These are phyloP conservation scores for Ascoidea tarda DNA, from an alignment of 805 yeast genomes.

Conservation along the genomic window DNA sequence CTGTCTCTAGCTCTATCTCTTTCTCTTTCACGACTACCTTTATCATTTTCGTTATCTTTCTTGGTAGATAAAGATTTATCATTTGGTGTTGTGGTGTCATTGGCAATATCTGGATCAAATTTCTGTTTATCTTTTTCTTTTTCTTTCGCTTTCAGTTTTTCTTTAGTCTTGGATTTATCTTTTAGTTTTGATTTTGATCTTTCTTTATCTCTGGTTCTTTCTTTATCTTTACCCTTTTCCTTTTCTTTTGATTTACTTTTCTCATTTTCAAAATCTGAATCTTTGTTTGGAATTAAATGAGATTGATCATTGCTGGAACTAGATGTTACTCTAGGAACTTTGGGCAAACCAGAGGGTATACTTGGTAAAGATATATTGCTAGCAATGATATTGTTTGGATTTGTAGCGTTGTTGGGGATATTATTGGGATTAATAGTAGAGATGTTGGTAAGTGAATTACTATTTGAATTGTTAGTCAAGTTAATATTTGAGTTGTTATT, in stretches of 20 bases:
- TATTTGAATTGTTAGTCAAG: not conserved
- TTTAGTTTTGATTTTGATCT: no score
- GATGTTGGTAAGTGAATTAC: not conserved
- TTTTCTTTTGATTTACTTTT: not conserved
- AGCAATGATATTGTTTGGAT: not conserved
- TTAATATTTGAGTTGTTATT: not conserved
- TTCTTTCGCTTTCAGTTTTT: not conserved
- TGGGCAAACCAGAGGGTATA: not conserved
- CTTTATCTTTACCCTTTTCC: not conserved
- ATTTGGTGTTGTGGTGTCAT: no score
- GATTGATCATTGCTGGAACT: not conserved
- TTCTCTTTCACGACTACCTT: not conserved
- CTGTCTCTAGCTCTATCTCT: not conserved
- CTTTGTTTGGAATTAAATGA: not conserved
- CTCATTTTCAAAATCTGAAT: not conserved
- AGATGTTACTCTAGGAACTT: not conserved
- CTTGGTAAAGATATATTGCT: not conserved
- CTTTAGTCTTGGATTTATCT: not conserved
- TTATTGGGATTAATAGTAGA: no score
- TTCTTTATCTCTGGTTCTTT: not conserved
- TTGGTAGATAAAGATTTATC: slow-evolving; percentile 2
- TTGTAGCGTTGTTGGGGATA: no score
- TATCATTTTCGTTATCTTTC: slow-evolving; percentile 1
- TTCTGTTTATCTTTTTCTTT: not conserved
- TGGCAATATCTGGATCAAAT: no score